Evolutionary conservation across 1,284 basidiomycete genomes (phyloP).

Genomic region (Inonotus hispidus): DNA sequence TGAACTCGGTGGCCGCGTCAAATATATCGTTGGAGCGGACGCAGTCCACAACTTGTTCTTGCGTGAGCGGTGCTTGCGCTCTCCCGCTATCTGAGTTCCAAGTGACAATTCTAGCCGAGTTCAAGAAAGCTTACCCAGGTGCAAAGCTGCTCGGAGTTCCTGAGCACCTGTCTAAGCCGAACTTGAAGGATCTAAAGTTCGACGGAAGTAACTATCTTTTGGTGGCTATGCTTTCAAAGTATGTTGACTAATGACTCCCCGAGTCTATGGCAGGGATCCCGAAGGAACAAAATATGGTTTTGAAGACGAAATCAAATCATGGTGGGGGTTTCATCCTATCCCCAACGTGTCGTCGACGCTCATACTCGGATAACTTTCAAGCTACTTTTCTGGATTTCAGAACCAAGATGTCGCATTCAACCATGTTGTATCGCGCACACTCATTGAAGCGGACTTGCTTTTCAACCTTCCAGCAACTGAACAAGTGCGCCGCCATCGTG

Average conservation of each 20-base stretch:
- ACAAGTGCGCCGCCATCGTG: constrained; percentile 49
- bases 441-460: constrained; percentile 85
- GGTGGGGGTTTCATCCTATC: background rate
- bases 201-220: constrained; percentile 50
- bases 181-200: constrained; percentile 36
- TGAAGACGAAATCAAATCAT: constrained; percentile 63
- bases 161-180: constrained; percentile 43
- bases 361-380: background rate
- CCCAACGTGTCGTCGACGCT: background rate
- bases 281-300: constrained; percentile 70
- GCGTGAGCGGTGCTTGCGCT: constrained; percentile 32
- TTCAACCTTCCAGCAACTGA: constrained; percentile 87
- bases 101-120: constrained; percentile 43
- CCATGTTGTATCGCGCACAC: constrained; percentile 70
- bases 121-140: constrained; percentile 69
- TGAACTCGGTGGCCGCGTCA: constrained; percentile 68
- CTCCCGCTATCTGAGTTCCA: background rate
- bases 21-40: constrained; percentile 65
- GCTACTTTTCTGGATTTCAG: constrained; percentile 73
- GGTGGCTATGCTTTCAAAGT: background rate
- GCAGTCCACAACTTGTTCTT: constrained; percentile 63
- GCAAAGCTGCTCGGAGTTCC: constrained; percentile 72
- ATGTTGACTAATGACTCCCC: background rate
- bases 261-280: constrained; percentile 64
- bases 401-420: constrained; percentile 91